These are phyloP conservation scores for Calonectria pseudoturangicola DNA, from an alignment of 2,329 filamentous ascomycete genomes.

Conservation along the genomic window DNA sequence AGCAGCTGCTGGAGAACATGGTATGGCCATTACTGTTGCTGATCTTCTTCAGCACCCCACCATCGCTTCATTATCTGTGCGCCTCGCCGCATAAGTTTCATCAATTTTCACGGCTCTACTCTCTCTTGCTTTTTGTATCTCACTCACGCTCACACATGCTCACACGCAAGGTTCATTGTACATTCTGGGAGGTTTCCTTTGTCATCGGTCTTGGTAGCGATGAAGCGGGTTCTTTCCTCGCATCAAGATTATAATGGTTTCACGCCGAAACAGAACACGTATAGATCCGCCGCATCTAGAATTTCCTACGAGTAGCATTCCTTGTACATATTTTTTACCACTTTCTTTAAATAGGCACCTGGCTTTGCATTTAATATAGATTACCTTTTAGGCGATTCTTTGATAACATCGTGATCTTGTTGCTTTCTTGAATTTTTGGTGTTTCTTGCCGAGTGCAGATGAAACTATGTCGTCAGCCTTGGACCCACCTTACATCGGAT, in stretches of 20 bases:
- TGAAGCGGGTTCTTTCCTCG: slow-evolving; percentile 2
- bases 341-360: background rate
- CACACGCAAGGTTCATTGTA: slow-evolving; percentile 8
- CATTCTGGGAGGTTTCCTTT: background rate
- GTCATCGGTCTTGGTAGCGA: background rate
- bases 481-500: background rate
- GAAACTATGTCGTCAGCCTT: background rate
- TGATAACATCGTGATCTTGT: too few relatives aligned
- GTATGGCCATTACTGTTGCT: slow-evolving; percentile 62
- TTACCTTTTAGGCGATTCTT: background rate
- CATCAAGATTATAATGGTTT: slow-evolving; percentile 16
- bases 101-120: background rate
- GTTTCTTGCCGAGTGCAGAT: too few relatives aligned
- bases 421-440: too few relatives aligned
- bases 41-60: slow-evolving; percentile 58
- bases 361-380: slow-evolving; percentile 14
- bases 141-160: slow-evolving; percentile 19
- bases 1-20: slow-evolving; percentile 58
- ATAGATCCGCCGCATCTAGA: slow-evolving; percentile 25
- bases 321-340: slow-evolving; percentile 12
- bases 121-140: slow-evolving; percentile 6
- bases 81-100: slow-evolving; percentile 14
- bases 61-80: slow-evolving; percentile 27
- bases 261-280: slow-evolving; percentile 22
- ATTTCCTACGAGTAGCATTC: slow-evolving; percentile 21